Base-by-base conservation (phyloP, 2,329 filamentous ascomycete genomes). In the Cladobotryum mycophilum region DNA sequence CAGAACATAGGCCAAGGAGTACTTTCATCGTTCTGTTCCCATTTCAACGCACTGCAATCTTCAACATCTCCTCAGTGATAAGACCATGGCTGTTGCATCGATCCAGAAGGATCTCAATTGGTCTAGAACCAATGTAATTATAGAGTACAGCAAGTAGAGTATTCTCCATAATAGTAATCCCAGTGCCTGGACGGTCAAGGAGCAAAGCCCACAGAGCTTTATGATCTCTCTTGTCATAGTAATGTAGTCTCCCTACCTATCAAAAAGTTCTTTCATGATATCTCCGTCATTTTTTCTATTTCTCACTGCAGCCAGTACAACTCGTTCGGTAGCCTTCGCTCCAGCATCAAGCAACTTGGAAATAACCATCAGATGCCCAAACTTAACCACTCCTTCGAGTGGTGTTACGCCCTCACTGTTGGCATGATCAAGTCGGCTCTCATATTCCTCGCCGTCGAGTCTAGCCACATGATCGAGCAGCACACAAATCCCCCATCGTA, bases 31-130 rank as follows among this genome's bases (percentile, higher is more conserved):
- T n/a, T n/a, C n/a, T n/a, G n/a, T n/a, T n/a, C n/a, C n/a, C n/a
- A n/a, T n/a, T n/a, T n/a, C n/a, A n/a, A n/a, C 7, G 22, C 13
- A 48, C 54, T n/a, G 54, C 52, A 41, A 52, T 47, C 41, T 46
- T 45, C 4, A 55, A 22, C 2, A 57, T 38, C 18, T 51, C 45
- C 14, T 55, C 52, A 14, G 55, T 54, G 20, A 57, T 54, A 25
- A 25, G 4, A 25, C n/a, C n/a, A n/a, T n/a, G n/a, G n/a, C n/a
- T n/a, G n/a, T n/a, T n/a, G n/a, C n/a, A n/a, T n/a, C n/a, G n/a
- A n/a, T n/a, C n/a, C n/a, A n/a, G n/a, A n/a, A n/a, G n/a, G n/a
- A n/a, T n/a, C n/a, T n/a, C n/a, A n/a, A n/a, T n/a, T n/a, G n/a
- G n/a, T n/a, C n/a, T n/a, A n/a, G n/a, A n/a, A n/a, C n/a, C n/a